phyloP scores from a whole-genome alignment of 768 basidiomycete species.

The Boletus vermiculosoides region DNA sequence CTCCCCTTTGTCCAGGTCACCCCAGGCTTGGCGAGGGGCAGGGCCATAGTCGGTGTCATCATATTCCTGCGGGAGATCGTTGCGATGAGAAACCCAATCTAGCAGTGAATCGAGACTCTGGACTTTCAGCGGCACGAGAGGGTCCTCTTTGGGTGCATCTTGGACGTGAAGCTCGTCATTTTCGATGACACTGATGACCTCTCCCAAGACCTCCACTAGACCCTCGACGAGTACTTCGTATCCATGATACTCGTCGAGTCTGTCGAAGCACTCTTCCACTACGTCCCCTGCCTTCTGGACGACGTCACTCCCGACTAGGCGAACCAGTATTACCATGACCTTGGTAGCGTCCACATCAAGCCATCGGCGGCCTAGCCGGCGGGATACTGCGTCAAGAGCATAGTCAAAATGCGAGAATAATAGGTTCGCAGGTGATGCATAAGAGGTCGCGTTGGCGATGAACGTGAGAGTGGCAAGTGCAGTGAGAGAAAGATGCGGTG shows the following conservation, averaged over 20 bases:
- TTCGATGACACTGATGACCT: constrained; percentile 80
- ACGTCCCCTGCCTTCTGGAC: constrained; percentile 90
- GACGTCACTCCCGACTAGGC: constrained; percentile 82
- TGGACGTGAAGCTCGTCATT: constrained; percentile 41
- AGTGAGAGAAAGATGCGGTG: constrained; percentile 66
- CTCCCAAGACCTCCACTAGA: constrained; percentile 80
- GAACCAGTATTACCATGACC: constrained; percentile 81
- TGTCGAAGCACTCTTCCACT: constrained; percentile 96
- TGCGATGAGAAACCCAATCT: constrained; percentile 60
- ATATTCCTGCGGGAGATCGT: constrained; percentile 33
- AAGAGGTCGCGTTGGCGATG: constrained; percentile 73
- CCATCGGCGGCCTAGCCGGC: constrained; percentile 75
- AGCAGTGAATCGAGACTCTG: constrained; percentile 52
- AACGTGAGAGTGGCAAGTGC: constrained; percentile 70
- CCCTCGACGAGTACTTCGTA: constrained; percentile 86
- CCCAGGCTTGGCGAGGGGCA: constrained; percentile 61
- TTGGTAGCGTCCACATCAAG: constrained; percentile 87
- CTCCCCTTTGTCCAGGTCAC: constrained; percentile 29
- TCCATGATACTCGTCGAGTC: constrained; percentile 93
- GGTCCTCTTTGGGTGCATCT: constrained; percentile 21
- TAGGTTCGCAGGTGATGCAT: constrained; percentile 86
- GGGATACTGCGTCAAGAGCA: constrained; percentile 85
- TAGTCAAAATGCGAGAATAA: constrained; percentile 96
- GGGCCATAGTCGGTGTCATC: constrained; percentile 56
- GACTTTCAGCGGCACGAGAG: constrained; percentile 21